phyloP scores from a whole-genome alignment of 169 alveolate species.

The Eimeria nieschulzi region DNA sequence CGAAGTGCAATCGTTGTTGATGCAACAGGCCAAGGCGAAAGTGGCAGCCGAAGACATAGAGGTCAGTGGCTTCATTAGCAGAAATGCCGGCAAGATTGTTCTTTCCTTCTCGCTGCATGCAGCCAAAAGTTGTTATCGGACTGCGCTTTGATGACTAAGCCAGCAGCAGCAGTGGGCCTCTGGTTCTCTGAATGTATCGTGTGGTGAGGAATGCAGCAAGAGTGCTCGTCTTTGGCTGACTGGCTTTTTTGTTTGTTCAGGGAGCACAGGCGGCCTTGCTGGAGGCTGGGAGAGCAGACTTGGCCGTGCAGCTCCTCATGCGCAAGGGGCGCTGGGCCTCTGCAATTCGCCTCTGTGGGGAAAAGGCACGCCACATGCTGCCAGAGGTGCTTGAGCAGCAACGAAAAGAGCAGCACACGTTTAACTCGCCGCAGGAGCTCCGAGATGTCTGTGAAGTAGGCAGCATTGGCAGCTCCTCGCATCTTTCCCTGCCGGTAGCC shows the following conservation, averaged over 20 bases:
- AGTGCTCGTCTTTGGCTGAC: background rate
- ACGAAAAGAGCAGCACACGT: background rate
- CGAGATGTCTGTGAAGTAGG: conserved; percentile 24
- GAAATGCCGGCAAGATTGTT: too few species aligned
- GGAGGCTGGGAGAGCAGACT: conserved; percentile 19
- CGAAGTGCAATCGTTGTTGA: conserved; percentile 14
- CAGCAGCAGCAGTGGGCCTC: too few species aligned
- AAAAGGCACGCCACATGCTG: background rate
- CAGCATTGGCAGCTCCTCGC: background rate
- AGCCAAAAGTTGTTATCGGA: too few species aligned
- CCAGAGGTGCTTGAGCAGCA: conserved; percentile 32
- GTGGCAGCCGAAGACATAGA: conserved; percentile 18
- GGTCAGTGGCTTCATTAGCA: background rate
- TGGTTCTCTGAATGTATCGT: too few species aligned
- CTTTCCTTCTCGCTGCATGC: too few species aligned
- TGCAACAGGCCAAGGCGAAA: conserved; percentile 24
- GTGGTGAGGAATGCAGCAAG: too few species aligned
- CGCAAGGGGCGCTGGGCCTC: conserved; percentile 2
- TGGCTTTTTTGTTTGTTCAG: background rate
- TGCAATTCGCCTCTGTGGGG: conserved; percentile 18
- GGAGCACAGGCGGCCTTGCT: conserved; percentile 20
- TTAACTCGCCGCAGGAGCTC: conserved; percentile 14
- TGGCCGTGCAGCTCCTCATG: conserved; percentile 8
- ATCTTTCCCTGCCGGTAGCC: too few species aligned
- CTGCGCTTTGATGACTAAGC: too few species aligned